These are phyloP conservation scores for Vishniacozyma victoriae DNA, from an alignment of 768 basidiomycete genomes.

Conservation along the genomic window DNA sequence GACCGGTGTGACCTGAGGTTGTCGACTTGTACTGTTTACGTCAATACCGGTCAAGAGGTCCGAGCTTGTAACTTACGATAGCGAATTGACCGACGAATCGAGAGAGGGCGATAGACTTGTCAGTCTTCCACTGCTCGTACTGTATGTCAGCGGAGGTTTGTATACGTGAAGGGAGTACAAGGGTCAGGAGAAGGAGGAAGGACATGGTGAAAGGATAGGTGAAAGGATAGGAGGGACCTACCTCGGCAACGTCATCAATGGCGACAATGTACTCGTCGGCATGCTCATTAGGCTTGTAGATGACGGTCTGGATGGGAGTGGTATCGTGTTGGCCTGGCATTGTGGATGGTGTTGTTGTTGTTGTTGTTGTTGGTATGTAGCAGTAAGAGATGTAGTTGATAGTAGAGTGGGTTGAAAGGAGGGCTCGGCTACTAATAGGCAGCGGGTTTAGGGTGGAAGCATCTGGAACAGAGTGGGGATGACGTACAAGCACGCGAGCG, in stretches of 20 bases:
- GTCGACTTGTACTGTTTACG: constrained; percentile 27
- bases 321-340: not conserved
- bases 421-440: too few species aligned
- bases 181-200: not conserved
- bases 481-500: too few species aligned
- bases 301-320: constrained; percentile 11
- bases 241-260: constrained; percentile 37
- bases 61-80: constrained; percentile 24
- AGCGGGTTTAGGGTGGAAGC: too few species aligned
- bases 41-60: constrained; percentile 1
- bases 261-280: constrained; percentile 37
- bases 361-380: too few species aligned
- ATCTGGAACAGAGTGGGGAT: too few species aligned
- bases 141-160: constrained; percentile 4
- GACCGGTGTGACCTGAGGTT: constrained; percentile 39
- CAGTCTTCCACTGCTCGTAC: constrained; percentile 39
- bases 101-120: constrained; percentile 37
- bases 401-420: too few species aligned
- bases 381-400: too few species aligned
- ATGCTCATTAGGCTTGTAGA: constrained; percentile 33
- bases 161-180: not conserved
- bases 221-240: constrained; percentile 9
- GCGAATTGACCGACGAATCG: constrained; percentile 36
- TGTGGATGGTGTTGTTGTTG: not conserved
- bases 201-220: not conserved